Evolutionary conservation across 495 filamentous ascomycete genomes (phyloP), one percentile per base, ranked within the genome.

Genomic region (Poronia punctata): DNA sequence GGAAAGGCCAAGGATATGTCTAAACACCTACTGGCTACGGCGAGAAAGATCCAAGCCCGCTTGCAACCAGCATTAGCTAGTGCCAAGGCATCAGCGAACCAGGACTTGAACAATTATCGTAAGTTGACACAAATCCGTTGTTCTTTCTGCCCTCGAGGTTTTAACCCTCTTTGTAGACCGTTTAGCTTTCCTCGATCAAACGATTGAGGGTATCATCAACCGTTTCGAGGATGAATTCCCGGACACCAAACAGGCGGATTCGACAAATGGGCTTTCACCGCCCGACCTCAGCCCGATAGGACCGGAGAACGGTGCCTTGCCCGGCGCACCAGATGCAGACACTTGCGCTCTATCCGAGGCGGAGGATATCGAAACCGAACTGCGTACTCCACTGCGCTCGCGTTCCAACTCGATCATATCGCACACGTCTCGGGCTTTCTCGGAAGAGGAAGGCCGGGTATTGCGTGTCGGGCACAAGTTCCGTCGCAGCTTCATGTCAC

Each of bases 161-260:
- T 57, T 66, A 56, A 67, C 35, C 17, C 22, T 30, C 4, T 9
- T 28, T 37, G 15, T 40, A 88, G 83, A 80, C 28, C 84, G 85
- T 44, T 79, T 98, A 17, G 74, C 86, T 33, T 95, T 95, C 72
- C 76, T 98, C 20, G 89, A 95, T 52, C 71, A 83, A 36, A 97
- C 92, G 1, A 75, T 98, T 5, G 75, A 85, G 46, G 78, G 79
- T 46, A 95, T 98, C 66, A 95, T 97, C 55, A 77, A 84, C 53
- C 85, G 92, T 14, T 98, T 98, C 47, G 92, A 97, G 56, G 81
- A 90, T 52, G 89, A 95, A 62, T 98, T 87, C 53, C 92, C 92
- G 8, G 92, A 97, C 54, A 90, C 83, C 1, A 79, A 86, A 10
- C 61, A 88, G 40, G 69, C 47, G 53, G 71, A 22, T 58, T 65